These are phyloP conservation scores for Cyclotella baltica DNA, from an alignment of 108 stramenopile genomes.

Conservation along the genomic window DNA sequence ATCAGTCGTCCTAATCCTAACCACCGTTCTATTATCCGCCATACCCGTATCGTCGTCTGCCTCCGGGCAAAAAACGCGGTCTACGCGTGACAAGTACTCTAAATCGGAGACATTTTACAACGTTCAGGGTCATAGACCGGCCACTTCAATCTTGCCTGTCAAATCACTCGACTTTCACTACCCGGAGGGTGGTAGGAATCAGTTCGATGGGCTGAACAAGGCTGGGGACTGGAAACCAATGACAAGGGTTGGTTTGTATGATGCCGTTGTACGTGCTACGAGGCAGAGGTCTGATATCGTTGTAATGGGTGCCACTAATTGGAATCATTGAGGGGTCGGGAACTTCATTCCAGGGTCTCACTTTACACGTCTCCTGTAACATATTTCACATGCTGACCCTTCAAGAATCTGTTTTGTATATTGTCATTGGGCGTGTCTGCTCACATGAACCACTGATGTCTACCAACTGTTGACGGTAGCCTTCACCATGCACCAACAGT, in stretches of 20 bases:
- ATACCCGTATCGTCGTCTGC: slow-evolving; percentile 4
- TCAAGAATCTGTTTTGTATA: too few relatives aligned
- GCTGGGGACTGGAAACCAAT: slow-evolving; percentile 10
- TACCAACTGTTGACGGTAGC: too few relatives aligned
- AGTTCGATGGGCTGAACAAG: slow-evolving; percentile 34
- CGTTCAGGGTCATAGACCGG: slow-evolving; percentile 1
- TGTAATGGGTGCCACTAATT: slow-evolving; percentile 31
- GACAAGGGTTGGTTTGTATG: slow-evolving; percentile 17
- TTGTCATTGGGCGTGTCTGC: too few relatives aligned
- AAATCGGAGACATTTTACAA: background rate
- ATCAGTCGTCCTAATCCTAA: background rate
- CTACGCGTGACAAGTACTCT: slow-evolving; percentile 1
- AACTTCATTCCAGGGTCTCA: too few relatives aligned
- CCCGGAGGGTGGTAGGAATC: slow-evolving; percentile 2
- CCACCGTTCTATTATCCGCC: background rate
- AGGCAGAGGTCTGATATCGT: slow-evolving; percentile 27
- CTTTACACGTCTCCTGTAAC: too few relatives aligned
- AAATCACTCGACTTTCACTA: slow-evolving; percentile 14
- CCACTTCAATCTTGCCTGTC: slow-evolving; percentile 19
- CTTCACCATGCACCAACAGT: too few relatives aligned
- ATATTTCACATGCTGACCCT: too few relatives aligned
- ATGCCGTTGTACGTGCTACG: slow-evolving; percentile 28
- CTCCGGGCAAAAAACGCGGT: background rate
- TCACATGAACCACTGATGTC: too few relatives aligned
- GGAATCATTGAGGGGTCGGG: slow-evolving; percentile 17